Percentiles rank a stretch among this genome's conserved stretches.
Conservation (phyloP, 2,329 filamentous ascomycete species). For the Fusarium sp. region DNA sequence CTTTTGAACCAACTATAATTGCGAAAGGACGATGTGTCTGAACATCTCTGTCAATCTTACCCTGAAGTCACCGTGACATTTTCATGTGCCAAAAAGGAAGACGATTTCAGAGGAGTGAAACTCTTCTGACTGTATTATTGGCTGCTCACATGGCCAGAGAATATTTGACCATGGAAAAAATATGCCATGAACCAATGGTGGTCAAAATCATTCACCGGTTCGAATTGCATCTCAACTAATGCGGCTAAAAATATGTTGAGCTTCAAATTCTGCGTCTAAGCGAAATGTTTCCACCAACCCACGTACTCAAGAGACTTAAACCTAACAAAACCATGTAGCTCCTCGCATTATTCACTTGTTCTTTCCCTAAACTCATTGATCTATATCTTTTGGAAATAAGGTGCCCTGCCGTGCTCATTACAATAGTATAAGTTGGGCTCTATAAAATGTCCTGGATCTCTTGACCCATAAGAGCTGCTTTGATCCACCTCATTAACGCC, state of each 20-base stretch:
- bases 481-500: conserved; percentile 7
- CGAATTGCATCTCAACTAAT: not conserved
- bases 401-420: conserved; percentile 27
- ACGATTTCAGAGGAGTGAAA: too few species aligned
- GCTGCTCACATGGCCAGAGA: not conserved
- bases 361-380: conserved; percentile 22
- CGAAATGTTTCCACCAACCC: too few species aligned
- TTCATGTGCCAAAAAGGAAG: not conserved
- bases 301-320: too few species aligned
- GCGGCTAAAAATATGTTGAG: not conserved
- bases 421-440: conserved; percentile 23
- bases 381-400: conserved; percentile 23
- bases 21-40: not conserved
- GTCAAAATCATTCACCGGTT: not conserved
- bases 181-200: not conserved
- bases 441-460: conserved; percentile 8
- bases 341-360: not conserved
- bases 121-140: not conserved
- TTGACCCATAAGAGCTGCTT: not conserved
- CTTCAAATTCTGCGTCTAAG: too few species aligned
- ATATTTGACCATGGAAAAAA: not conserved
- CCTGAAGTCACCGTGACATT: not conserved
- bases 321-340: too few species aligned
- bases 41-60: too few species aligned
- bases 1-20: not conserved